Percentiles rank a stretch among this genome's conserved stretches.
phyloP scores from a whole-genome alignment of 768 basidiomycete species.

The Neoboletus magnificus region DNA sequence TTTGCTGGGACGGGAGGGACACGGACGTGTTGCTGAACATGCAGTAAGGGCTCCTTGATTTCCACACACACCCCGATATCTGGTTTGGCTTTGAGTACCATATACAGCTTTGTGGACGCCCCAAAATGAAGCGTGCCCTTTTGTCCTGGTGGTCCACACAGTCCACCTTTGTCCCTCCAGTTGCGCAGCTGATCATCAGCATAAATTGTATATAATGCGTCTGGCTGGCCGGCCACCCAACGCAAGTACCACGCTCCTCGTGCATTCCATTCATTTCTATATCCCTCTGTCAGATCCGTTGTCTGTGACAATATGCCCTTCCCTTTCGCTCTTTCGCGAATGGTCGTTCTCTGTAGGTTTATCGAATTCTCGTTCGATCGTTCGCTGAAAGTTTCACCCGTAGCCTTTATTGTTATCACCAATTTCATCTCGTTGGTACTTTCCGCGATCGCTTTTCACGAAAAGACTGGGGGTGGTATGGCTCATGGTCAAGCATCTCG shows the following conservation, averaged over 20 bases:
- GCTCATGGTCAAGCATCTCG: not conserved
- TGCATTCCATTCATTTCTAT: conserved; percentile 5
- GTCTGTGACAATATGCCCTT: conserved; percentile 31
- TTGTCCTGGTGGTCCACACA: conserved; percentile 12
- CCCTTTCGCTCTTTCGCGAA: conserved; percentile 19
- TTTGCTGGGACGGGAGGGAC: no score
- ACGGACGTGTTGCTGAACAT: not conserved
- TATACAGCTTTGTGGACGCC: conserved; percentile 1
- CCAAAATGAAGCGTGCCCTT: not conserved
- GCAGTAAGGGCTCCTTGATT: not conserved
- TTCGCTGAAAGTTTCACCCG: not conserved
- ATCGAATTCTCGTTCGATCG: not conserved
- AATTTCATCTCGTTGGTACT: conserved; percentile 16
- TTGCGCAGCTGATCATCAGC: not conserved
- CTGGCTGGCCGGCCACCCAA: not conserved
- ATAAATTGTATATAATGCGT: conserved; percentile 13
- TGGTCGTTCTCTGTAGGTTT: conserved; percentile 19
- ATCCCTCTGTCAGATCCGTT: not conserved
- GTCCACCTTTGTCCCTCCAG: conserved; percentile 8
- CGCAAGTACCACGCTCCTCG: not conserved
- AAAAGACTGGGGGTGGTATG: conserved; percentile 23
- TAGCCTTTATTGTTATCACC: conserved; percentile 17
- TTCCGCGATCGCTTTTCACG: conserved; percentile 15
- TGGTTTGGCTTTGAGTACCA: not conserved
- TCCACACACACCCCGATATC: not conserved